A percentile compares a stretch with the other conserved stretches of the same genome.
Conservation (phyloP, 345 rosid genomes). For the Hirschfeldia incana region DNA sequence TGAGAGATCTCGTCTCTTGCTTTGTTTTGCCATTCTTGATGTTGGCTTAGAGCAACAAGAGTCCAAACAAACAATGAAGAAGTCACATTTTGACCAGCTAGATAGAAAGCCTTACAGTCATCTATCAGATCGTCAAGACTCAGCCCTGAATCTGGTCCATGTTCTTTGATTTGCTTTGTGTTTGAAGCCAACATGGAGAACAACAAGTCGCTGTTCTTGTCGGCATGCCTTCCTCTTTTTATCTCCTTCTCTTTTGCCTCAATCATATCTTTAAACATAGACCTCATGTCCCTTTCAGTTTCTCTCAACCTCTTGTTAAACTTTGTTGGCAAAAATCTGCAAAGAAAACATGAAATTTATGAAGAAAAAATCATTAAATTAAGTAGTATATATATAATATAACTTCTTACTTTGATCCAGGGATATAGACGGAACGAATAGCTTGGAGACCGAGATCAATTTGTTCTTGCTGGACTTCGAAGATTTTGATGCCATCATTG, state of each 20-base stretch:
- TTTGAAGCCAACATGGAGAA: conserved; percentile 37
- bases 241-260: conserved; percentile 41
- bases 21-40: conserved; percentile 58
- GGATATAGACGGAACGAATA: conserved; percentile 37
- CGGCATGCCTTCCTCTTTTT: conserved; percentile 27
- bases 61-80: conserved; percentile 57
- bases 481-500: conserved; percentile 48
- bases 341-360: background rate
- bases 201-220: conserved; percentile 41
- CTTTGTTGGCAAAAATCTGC: conserved; percentile 51
- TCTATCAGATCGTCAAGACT: conserved; percentile 46
- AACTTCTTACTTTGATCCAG: conserved; percentile 41
- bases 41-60: conserved; percentile 48
- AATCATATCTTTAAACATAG: conserved; percentile 44
- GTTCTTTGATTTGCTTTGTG: conserved; percentile 32
- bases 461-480: conserved; percentile 45
- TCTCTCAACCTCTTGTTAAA: conserved; percentile 47
- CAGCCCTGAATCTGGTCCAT: conserved; percentile 37
- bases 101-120: conserved; percentile 65
- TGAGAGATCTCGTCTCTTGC: conserved; percentile 54
- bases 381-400: background rate
- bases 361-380: background rate
- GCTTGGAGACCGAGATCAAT: conserved; percentile 40
- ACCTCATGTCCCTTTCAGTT: conserved; percentile 39
- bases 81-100: conserved; percentile 71